Evolutionary conservation across 257 asterid species (phyloP).

Genomic region (Penstemon eatonii): DNA sequence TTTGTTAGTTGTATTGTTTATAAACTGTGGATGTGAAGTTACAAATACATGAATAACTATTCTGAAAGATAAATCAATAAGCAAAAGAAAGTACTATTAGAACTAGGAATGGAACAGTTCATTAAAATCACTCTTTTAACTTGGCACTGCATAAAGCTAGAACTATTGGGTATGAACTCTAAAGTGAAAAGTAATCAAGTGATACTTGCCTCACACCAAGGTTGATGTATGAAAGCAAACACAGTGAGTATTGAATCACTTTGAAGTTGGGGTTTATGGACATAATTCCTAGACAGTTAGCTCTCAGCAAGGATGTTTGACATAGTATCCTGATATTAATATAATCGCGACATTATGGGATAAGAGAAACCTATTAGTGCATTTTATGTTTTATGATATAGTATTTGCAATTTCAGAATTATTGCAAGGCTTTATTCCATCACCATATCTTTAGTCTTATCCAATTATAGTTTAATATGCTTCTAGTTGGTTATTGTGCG

Average conservation of each 20-base stretch:
- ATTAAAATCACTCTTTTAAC: slow-evolving; percentile 9
- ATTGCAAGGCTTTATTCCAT: slow-evolving; percentile 18
- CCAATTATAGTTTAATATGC: neutral
- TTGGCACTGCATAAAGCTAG: neutral
- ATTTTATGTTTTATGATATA: neutral
- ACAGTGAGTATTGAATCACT: neutral
- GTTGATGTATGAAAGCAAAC: slow-evolving; percentile 5
- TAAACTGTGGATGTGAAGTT: too few relatives aligned
- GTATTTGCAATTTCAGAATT: slow-evolving; percentile 14
- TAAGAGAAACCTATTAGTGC: neutral
- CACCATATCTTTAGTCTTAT: neutral
- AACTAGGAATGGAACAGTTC: neutral
- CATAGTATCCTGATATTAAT: slow-evolving; percentile 1
- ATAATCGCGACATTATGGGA: slow-evolving; percentile 6
- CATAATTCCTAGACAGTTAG: slow-evolving; percentile 7
- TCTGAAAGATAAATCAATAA: too few relatives aligned
- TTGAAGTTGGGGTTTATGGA: neutral
- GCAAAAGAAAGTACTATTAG: too few relatives aligned
- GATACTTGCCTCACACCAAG: neutral
- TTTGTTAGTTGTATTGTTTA: too few relatives aligned
- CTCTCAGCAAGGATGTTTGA: neutral
- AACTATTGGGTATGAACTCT: neutral
- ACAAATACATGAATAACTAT: too few relatives aligned
- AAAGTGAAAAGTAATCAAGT: neutral
- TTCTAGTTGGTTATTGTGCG: neutral